Evolutionary conservation across 345 rosid species (phyloP).

Genomic region (Syzygium aqueum): DNA sequence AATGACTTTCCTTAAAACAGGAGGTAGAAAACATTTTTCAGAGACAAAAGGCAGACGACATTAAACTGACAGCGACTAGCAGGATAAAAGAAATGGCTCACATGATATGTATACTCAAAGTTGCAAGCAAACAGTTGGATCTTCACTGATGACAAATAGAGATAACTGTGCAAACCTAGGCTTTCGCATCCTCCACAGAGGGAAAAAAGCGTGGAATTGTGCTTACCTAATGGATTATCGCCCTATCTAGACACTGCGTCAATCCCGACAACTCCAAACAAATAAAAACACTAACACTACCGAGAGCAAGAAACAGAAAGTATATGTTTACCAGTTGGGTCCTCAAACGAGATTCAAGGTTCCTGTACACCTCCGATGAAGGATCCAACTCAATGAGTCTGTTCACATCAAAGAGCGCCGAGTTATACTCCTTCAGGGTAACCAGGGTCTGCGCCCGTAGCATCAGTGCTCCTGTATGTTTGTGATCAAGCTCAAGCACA

Average conservation of each 20-base stretch:
- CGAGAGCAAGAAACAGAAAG: background rate
- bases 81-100: background rate
- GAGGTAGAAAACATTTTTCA: conserved; percentile 20
- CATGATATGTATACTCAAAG: background rate
- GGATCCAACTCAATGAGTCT: conserved; percentile 81
- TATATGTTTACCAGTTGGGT: conserved; percentile 64
- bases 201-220: background rate
- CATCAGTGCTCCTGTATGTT: conserved; percentile 90
- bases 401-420: conserved; percentile 85
- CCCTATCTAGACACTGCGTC: background rate
- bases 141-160: background rate
- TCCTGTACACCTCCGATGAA: conserved; percentile 68
- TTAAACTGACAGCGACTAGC: background rate
- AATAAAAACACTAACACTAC: background rate
- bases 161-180: background rate
- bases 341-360: conserved; percentile 76
- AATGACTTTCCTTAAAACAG: conserved; percentile 82
- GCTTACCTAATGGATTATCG: background rate
- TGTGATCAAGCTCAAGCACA: conserved; percentile 83
- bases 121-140: background rate
- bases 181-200: background rate
- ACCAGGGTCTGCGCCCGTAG: conserved; percentile 88
- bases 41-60: conserved; percentile 7
- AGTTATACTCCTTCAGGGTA: conserved; percentile 72
- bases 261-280: background rate